Conservation (phyloP, 768 basidiomycete genomes). For the Tricholoma matsutake region DNA sequence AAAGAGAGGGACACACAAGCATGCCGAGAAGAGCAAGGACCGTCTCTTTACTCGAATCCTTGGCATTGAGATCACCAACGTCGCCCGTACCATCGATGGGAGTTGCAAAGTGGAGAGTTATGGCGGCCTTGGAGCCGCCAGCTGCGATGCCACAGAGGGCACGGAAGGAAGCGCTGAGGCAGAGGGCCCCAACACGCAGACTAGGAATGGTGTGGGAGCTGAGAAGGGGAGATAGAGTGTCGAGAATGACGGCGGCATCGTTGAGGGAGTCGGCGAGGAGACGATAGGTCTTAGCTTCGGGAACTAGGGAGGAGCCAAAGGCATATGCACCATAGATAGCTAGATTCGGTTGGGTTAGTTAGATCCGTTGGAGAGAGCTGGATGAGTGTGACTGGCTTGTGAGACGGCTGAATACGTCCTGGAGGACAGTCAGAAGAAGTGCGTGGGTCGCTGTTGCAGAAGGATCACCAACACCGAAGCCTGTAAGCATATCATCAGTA, state of each 20-base stretch:
- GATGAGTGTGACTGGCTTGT: constrained; percentile 46
- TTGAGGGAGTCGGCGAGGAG: constrained; percentile 66
- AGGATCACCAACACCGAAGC: constrained; percentile 69
- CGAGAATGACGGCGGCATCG: constrained; percentile 56
- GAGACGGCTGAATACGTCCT: constrained; percentile 60
- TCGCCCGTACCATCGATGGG: constrained; percentile 52
- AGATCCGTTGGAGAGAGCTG: not conserved
- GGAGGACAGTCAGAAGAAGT: constrained; percentile 59
- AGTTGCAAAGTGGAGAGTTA: constrained; percentile 63
- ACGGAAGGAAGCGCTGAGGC: constrained; percentile 55
- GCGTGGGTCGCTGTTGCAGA: constrained; percentile 65
- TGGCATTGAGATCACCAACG: constrained; percentile 68
- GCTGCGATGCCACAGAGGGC: constrained; percentile 63
- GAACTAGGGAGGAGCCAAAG: constrained; percentile 60
- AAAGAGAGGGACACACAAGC: constrained; percentile 42
- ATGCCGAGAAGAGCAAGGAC: constrained; percentile 65
- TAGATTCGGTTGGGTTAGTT: constrained; percentile 17
- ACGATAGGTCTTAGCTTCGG: constrained; percentile 70
- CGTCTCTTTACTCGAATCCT: constrained; percentile 71
- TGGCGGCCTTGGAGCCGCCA: constrained; percentile 67
- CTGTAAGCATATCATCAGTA: constrained; percentile 26
- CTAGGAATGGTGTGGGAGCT: constrained; percentile 32
- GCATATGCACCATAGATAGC: constrained; percentile 63
- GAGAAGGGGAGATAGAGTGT: constrained; percentile 57
- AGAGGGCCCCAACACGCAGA: constrained; percentile 47